Evolutionary conservation across 2,329 filamentous ascomycete species (phyloP).

Genomic region (Fulvia fulva): DNA sequence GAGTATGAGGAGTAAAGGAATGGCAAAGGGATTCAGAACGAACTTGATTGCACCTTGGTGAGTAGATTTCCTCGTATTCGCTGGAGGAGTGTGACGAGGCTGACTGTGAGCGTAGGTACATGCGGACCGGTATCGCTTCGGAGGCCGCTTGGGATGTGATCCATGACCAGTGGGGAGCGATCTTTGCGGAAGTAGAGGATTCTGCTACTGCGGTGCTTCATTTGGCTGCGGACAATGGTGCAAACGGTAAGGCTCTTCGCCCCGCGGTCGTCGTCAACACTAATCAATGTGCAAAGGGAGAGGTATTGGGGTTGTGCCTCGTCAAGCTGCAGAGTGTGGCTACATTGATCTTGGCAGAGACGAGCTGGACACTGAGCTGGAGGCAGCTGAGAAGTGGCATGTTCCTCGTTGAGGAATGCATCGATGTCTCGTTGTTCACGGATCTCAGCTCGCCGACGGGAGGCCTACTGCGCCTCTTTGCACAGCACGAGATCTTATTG

Average conservation of each 20-base stretch:
- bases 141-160: background rate
- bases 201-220: slow-evolving; percentile 3
- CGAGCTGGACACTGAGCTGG: background rate
- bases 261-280: background rate
- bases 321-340: background rate
- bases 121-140: background rate
- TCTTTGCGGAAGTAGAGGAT: slow-evolving; percentile 1
- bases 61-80: background rate
- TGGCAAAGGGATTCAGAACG: background rate
- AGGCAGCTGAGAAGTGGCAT: background rate
- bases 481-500: too few species aligned
- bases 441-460: too few species aligned
- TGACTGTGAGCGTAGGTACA: background rate
- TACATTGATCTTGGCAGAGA: slow-evolving; percentile 2
- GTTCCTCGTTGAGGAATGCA: background rate
- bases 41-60: slow-evolving; percentile 2
- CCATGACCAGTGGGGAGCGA: background rate
- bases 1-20: background rate
- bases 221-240: background rate
- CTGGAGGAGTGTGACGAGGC: background rate
- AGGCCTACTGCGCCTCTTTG: too few species aligned
- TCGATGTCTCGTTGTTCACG: too few species aligned
- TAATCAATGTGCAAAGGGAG: background rate
- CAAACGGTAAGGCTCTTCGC: background rate
- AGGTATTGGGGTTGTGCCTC: background rate